phyloP scores from a whole-genome alignment of 2,329 filamentous ascomycete species.

The Fusarium vanettenii region DNA sequence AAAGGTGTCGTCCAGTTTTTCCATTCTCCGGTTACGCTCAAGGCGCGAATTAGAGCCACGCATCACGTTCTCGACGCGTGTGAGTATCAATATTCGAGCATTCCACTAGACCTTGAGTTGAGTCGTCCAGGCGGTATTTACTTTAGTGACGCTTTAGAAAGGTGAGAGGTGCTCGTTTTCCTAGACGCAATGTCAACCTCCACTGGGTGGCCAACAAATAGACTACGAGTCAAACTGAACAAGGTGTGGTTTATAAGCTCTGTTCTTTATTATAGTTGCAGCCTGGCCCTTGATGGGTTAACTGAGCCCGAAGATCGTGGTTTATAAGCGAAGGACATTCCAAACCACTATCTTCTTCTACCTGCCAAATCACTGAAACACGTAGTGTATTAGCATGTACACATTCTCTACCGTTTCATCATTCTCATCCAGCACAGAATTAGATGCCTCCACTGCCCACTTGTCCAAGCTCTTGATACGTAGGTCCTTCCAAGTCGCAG shows the following conservation, averaged over 20 bases:
- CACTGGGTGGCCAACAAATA: neutral
- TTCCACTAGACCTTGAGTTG: neutral
- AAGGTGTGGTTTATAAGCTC: no score
- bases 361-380: neutral
- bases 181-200: neutral
- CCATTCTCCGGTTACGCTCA: neutral
- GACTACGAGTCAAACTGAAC: neutral
- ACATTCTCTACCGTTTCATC: neutral
- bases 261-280: no score
- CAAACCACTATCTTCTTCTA: no score
- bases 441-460: neutral
- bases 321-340: no score
- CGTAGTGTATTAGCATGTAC: neutral
- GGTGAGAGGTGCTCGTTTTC: neutral
- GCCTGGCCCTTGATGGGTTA: no score
- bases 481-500: neutral
- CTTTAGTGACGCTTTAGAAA: neutral
- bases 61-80: neutral
- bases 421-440: neutral
- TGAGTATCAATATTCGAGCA: neutral
- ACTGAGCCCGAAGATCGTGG: no score
- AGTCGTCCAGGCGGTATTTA: neutral
- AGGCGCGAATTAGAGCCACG: neutral
- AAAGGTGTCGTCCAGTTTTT: neutral
- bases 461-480: neutral